phyloP scores from a whole-genome alignment of 768 basidiomycete genomes.

The Mycena belliarum region DNA sequence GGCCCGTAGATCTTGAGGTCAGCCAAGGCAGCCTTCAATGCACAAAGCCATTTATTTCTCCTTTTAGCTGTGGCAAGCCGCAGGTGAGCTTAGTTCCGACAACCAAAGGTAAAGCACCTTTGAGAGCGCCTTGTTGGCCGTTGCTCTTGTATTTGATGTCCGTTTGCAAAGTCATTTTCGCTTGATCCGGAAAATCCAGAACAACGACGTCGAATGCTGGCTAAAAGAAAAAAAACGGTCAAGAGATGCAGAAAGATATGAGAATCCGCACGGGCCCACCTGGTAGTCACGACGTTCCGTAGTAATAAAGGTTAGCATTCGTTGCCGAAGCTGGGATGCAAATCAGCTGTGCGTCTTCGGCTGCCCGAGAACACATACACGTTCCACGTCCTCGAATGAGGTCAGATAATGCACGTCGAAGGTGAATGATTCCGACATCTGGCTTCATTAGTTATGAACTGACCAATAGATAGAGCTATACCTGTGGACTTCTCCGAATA shows the following conservation, averaged over 20 bases:
- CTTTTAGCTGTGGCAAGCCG: constrained; percentile 58
- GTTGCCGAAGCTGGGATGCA: constrained; percentile 51
- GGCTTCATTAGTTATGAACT: not conserved
- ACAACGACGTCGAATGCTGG: constrained; percentile 75
- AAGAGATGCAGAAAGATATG: too few species aligned
- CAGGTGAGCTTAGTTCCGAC: constrained; percentile 14
- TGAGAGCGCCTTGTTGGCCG: constrained; percentile 75
- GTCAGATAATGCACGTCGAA: constrained; percentile 83
- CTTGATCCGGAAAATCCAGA: constrained; percentile 77
- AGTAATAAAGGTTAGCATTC: constrained; percentile 80
- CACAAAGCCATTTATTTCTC: constrained; percentile 91
- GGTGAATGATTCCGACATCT: constrained; percentile 79
- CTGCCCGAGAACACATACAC: not conserved
- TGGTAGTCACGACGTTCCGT: constrained; percentile 74
- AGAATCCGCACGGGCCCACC: too few species aligned
- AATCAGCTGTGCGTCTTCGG: not conserved
- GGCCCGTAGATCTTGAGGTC: constrained; percentile 75
- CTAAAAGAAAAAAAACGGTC: too few species aligned
- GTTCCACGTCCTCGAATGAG: constrained; percentile 79
- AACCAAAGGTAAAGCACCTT: constrained; percentile 40
- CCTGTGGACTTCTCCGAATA: constrained; percentile 70
- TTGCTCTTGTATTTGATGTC: constrained; percentile 92
- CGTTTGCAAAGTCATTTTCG: constrained; percentile 66
- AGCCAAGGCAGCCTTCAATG: constrained; percentile 70
- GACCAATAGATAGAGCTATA: constrained; percentile 19